A percentile compares a stretch with the other conserved stretches of the same genome.
phyloP scores from a whole-genome alignment of 345 rosid genomes.

The Salix dunnii region DNA sequence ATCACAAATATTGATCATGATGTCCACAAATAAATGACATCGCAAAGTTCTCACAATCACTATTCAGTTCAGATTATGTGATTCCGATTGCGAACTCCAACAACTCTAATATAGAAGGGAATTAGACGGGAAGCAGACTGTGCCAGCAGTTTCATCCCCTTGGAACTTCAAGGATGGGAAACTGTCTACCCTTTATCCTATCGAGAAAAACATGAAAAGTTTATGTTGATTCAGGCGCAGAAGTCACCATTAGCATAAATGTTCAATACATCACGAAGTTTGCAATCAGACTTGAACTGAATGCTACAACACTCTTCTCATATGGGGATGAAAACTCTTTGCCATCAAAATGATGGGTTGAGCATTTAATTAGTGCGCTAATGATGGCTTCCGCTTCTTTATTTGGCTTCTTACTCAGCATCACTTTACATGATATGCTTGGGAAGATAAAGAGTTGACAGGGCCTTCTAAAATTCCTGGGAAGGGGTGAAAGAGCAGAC shows the following conservation, averaged over 20 bases:
- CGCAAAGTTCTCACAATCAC: neutral
- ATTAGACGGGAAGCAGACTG: too few species aligned
- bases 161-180: too few species aligned
- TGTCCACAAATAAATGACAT: too few species aligned
- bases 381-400: neutral
- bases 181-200: too few species aligned
- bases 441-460: neutral
- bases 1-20: neutral
- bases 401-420: neutral
- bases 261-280: neutral
- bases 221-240: neutral
- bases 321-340: neutral
- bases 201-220: too few species aligned
- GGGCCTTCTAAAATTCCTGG: neutral
- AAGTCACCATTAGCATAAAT: neutral
- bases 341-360: neutral
- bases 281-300: neutral
- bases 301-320: neutral
- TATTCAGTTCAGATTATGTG: neutral
- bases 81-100: too few species aligned
- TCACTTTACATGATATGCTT: neutral
- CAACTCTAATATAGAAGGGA: too few species aligned
- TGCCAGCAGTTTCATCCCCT: too few species aligned
- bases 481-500: neutral
- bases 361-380: neutral